Evolutionary conservation across 176 grass and related monocot species (phyloP), one percentile per base, ranked within the genome.

Genomic region (Puccinellia tenuiflora): DNA sequence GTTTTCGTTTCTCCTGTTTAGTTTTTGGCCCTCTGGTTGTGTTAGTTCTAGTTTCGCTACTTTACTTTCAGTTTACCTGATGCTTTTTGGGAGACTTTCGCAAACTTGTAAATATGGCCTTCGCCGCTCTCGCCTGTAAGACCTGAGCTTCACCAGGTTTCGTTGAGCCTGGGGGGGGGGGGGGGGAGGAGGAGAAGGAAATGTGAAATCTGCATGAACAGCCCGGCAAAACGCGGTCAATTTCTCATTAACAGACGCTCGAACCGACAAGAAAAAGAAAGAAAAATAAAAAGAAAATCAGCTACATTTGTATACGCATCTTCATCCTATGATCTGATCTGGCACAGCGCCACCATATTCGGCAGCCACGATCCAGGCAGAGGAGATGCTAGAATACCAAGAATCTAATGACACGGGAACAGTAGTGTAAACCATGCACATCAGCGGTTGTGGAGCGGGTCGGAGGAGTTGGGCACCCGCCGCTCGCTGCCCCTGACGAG

Each of bases 391-490:
- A 16, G 68, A 22, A 42, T 5, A 7, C 9, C 66, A 54, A 30
- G 55, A 38, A 26, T 39, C 28, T 20, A 7, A 24, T 31, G 65
- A 7, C 68, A 34, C 55, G 55, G 31, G 34, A 21, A n/a, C 25
- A 15, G 3, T 15, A 46, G 45, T 15, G 42, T 12, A 43, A 43
- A 9, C 38, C 38, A 39, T 39, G 45, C 57, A 17, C 56, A 43
- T 90, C 92, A 92, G 30, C 94, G 94, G 55, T 97, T 94, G 88
- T 97, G 94, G 29, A 94, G 92, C 39, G 94, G 94, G 73, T 94
- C 94, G 4, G 94, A 94, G 66, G 88, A 82, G 81, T 94, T 94
- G 66, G 94, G 94, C 54, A 94, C 94, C 66, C 85, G 65, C 62
- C 90, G 84, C 76, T 90, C 90, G 82, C 90, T 97, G 85, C 88